Base-by-base conservation (phyloP, 202 grass and related monocot species). In the Musa balbisiana region DNA sequence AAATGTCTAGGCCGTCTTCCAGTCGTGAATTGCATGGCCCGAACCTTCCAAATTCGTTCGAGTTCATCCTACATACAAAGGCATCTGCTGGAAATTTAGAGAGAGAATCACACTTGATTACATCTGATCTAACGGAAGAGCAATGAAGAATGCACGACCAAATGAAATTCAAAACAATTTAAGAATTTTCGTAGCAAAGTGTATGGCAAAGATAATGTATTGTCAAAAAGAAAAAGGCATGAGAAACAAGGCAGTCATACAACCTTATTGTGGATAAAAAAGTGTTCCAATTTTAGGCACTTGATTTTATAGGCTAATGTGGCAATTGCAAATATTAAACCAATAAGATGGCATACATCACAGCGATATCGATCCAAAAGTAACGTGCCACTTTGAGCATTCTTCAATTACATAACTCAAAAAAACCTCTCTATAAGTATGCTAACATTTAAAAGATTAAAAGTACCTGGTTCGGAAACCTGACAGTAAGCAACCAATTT, bases 1-100 rank as follows among this genome's bases (percentile, higher is more conserved):
- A 79, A 81, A 78, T 17, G 52, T 51, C 59, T 71, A 24, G 80
- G 88, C 74, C 79, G 83, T 24, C 84, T 79, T 87, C 85, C 59
- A 91, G 49, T 19, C 73, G 80, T 63, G 85, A 64, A 8, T 43
- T 43, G 33, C 33, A 43, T 43, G 33, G 33, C 33, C 33, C 33
- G 5, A 43, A 43, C 33, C 5, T 43, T 43, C 33, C 4, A 43
- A 43, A 43, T 43, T 3, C 33, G 33, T 43, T 43, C 33, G 4
- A 43, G 33, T 43, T 43, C 4, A 43, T 43, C 62, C 85, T 73
- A 87, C 80, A 78, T 83, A 81, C 77, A 91, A 79, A 82, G 88
- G 87, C 88, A 91, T 91, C 85, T 87, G 78, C 6, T 60, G 16
- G 15, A 60, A n/a, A 17, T 60, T 43, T 43, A 60, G 56, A 21